Conservation (phyloP, 345 rosid species). For the Syzygium aromaticum region DNA sequence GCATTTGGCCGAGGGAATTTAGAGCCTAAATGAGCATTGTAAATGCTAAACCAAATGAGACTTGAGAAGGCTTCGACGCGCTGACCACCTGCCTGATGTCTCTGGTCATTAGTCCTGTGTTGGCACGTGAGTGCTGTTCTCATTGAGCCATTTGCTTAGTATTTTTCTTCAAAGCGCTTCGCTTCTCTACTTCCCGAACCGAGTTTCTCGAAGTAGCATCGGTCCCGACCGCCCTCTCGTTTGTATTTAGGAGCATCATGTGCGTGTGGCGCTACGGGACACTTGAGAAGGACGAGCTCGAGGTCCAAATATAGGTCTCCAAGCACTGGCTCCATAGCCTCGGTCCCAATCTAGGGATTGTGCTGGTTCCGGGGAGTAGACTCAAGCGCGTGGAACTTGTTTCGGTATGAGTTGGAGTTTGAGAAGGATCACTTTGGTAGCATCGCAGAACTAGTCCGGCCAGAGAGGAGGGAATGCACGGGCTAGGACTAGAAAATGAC, state of each 20-base stretch:
- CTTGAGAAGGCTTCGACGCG: not conserved
- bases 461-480: slow-evolving; percentile 27
- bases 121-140: slow-evolving; percentile 54
- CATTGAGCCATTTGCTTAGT: slow-evolving; percentile 51
- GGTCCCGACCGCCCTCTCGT: slow-evolving; percentile 71
- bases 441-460: slow-evolving; percentile 61
- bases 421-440: slow-evolving; percentile 74
- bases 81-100: slow-evolving; percentile 86
- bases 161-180: slow-evolving; percentile 69
- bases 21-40: too few relatives aligned
- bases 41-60: too few relatives aligned
- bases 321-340: slow-evolving; percentile 74
- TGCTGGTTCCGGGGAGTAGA: slow-evolving; percentile 68
- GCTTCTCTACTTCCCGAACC: slow-evolving; percentile 87
- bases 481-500: slow-evolving; percentile 33
- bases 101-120: slow-evolving; percentile 73
- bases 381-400: slow-evolving; percentile 82
- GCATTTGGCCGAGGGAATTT: too few relatives aligned
- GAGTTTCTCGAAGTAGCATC: slow-evolving; percentile 92
- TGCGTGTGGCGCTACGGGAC: slow-evolving; percentile 81
- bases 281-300: slow-evolving; percentile 65
- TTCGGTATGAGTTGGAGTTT: slow-evolving; percentile 71
- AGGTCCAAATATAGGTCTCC: slow-evolving; percentile 85
- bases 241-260: slow-evolving; percentile 65
- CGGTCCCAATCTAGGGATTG: slow-evolving; percentile 73